Base-by-base conservation (phyloP, 2,329 filamentous ascomycete species). In the Albophoma yamanashiensis region DNA sequence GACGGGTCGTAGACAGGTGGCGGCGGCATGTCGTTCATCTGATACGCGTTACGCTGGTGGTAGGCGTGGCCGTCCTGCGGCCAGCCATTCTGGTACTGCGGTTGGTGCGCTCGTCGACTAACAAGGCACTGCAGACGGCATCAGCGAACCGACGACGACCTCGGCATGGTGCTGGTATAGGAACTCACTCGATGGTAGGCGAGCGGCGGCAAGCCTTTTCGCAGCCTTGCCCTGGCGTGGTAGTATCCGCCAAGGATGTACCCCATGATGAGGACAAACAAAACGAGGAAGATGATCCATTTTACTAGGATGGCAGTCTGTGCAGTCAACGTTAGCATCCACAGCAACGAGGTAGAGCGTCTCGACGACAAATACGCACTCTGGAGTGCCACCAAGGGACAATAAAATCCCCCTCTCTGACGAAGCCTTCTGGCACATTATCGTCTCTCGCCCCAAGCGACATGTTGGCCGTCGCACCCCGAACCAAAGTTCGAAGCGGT, bases 181-280 rank as follows among this genome's bases (percentile, higher is more conserved):
- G 11, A 56, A 66, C 82, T 40, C 78, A 88, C 85, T 67, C 86
- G 78, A 73, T 94, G 89, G 69, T 93, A 93, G 63, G 73, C 74
- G 42, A 92, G 73, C 20, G 89, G 87, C 22, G 79, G 76, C 43
- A 85, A 76, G 1, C 89, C 89, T 70, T 85, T 87, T 62, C 76
- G 79, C 64, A 92, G 78, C 55, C 90, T 80, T 55, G 75, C 74
- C 70, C 83, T 83, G 55, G 89, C 90, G 73, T 93, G 90, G 55
- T 83, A 74, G 71, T 89, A 88, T 62, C 88, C 89, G 61, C 83
- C 78, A 59, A 89, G 65, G 67, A 92, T 77, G 78, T 86, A 91
- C 50, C 79, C 67, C 58, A 84, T 70, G 67, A 90, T 73, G 62
- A 85, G 60, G 59, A 80, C 61, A 66, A 89, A 76, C 64, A 93